Evolutionary conservation across 495 filamentous ascomycete genomes (phyloP).

Genomic region (Lepraria neglecta): DNA sequence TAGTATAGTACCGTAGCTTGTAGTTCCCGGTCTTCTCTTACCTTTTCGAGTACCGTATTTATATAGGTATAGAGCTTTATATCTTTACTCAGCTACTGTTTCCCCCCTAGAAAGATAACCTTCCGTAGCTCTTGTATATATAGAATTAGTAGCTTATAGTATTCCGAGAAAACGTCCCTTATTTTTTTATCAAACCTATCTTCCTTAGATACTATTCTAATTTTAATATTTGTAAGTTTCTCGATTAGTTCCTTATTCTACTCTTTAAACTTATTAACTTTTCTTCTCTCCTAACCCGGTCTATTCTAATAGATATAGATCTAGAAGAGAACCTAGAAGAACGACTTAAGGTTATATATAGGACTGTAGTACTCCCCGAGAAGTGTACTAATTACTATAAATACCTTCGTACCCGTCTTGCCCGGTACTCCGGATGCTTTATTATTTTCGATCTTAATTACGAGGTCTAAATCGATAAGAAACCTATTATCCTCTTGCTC

Average conservation of each 20-base stretch:
- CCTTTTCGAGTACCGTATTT: conserved; percentile 13
- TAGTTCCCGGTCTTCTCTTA: background rate
- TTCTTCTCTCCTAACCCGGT: conserved; percentile 3
- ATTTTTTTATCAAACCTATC: conserved; percentile 3
- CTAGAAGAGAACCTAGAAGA: conserved; percentile 51
- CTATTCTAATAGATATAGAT: conserved; percentile 41
- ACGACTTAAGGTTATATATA: conserved; percentile 43
- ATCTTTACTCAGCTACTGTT: background rate
- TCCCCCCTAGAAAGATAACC: conserved; percentile 9
- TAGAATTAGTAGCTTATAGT: conserved; percentile 17
- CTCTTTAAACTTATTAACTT: conserved; percentile 2
- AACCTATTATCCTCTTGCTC: conserved; percentile 34
- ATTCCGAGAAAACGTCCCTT: conserved; percentile 7
- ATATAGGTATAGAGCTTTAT: conserved; percentile 10
- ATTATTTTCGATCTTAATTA: conserved; percentile 27
- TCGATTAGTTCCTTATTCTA: conserved; percentile 2
- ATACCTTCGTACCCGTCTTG: conserved; percentile 35
- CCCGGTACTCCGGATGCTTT: conserved; percentile 26
- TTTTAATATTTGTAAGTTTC: conserved; percentile 1
- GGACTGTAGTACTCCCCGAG: conserved; percentile 28
- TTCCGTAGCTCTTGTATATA: conserved; percentile 18
- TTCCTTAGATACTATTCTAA: conserved; percentile 3
- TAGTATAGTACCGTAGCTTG: too few relatives aligned
- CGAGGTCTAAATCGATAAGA: conserved; percentile 37
- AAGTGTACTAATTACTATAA: conserved; percentile 33